Conservation (phyloP, 768 basidiomycete species). For the Wakefieldia striispora region DNA sequence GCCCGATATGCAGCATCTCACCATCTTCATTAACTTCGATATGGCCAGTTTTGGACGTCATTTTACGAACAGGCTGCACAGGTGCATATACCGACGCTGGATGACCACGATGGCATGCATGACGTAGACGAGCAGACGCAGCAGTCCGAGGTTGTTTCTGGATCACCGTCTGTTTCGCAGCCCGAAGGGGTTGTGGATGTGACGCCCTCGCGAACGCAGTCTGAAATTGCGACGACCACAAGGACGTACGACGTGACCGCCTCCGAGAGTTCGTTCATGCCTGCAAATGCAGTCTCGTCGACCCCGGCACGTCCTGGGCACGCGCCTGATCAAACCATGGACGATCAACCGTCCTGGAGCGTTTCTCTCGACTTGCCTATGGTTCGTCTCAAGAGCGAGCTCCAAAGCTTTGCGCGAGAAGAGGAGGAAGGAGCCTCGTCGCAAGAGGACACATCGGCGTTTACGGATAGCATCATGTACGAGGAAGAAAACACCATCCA, state of each 20-base stretch:
- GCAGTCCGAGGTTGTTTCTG: constrained; percentile 17
- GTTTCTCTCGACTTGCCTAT: constrained; percentile 73
- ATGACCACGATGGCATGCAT: constrained; percentile 59
- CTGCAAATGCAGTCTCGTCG: constrained; percentile 70
- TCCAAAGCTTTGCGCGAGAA: constrained; percentile 48
- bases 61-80: constrained; percentile 96
- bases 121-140: constrained; percentile 42
- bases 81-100: constrained; percentile 74
- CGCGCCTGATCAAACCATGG: constrained; percentile 37
- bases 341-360: constrained; percentile 66
- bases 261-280: constrained; percentile 74
- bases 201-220: constrained; percentile 13
- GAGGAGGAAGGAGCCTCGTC: constrained; percentile 36
- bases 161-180: constrained; percentile 12
- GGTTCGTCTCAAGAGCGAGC: constrained; percentile 59
- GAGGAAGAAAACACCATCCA: constrained; percentile 31
- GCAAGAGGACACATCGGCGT: constrained; percentile 16
- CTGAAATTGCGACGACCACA: not conserved
- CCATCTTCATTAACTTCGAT: not conserved
- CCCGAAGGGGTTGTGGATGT: constrained; percentile 6
- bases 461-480: constrained; percentile 29
- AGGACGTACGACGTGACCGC: constrained; percentile 40
- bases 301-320: constrained; percentile 57
- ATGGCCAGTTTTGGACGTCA: constrained; percentile 84
- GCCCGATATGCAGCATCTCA: constrained; percentile 19